Base-by-base conservation (phyloP, 352 stramenopile species). In the Paralagenidium karlingii region DNA sequence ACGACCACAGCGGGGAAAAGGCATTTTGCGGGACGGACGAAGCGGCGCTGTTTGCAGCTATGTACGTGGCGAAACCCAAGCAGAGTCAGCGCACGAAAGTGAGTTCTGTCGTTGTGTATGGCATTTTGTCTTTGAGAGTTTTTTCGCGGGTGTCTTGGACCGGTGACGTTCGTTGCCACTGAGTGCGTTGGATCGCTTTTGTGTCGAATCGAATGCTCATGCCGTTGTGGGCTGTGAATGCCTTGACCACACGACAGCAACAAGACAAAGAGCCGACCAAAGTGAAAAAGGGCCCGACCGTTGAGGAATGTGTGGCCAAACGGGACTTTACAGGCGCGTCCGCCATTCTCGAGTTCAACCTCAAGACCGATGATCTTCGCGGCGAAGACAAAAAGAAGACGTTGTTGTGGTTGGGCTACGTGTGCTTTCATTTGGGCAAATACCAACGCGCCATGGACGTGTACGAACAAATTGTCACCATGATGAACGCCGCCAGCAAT, bases 391-490 rank as follows among this genome's bases (percentile, higher is more conserved):
- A 74, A 51, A 56, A 64, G 40, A 78, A 74, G 60, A 80, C 63
- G 27, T 53, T 96, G 21, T 46, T 97, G 39, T 98, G 93, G 93
- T 74, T 96, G 11, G 93, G 74, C 1, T 98, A 98, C 63, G 94
- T 84, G 38, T 86, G 86, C 13, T 97, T 96, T 43, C 91, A 97
- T 51, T 42, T 97, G 19, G 89, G 88, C 25, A 86, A 96, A 50
- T 97, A 97, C 64, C 74, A 97, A 55, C 67, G 80, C 21, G 68
- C 93, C 12, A 67, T 97, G 36, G 89, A 97, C 40, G 68, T 71
- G 22, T 97, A 96, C 53, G 55, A 89, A 16, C 73, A 89, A 42
- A 55, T 94, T 12, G 16, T 20, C 8, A 3, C 19, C 7, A 7
- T 20, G 13, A 42, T 7, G 13, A 16, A n/a, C 18, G 15, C 7